These are phyloP conservation scores for Neofusicoccum parvum DNA, from an alignment of 2,329 filamentous ascomycete genomes.

Conservation along the genomic window DNA sequence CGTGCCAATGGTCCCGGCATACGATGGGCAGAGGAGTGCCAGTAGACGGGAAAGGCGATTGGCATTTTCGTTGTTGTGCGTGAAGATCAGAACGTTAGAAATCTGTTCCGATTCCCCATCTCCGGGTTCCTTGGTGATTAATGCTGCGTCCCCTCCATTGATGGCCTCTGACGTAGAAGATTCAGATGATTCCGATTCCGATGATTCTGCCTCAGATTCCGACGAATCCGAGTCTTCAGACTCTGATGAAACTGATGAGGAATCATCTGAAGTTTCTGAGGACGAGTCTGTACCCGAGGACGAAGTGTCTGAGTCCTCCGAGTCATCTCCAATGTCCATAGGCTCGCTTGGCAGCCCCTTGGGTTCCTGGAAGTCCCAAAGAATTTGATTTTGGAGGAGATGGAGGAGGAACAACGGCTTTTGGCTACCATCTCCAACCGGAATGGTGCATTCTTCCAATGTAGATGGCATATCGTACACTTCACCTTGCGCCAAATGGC, in stretches of 20 bases:
- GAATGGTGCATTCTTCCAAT: slow-evolving; percentile 51
- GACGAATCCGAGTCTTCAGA: slow-evolving; percentile 29
- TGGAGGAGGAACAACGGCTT: slow-evolving; percentile 82
- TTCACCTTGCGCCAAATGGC: slow-evolving; percentile 31
- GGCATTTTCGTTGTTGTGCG: slow-evolving; percentile 85
- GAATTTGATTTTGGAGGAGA: slow-evolving; percentile 63
- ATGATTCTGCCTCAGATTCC: neutral
- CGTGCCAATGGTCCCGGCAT: slow-evolving; percentile 63
- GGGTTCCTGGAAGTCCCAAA: slow-evolving; percentile 23
- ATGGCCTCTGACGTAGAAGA: neutral
- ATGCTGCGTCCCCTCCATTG: slow-evolving; percentile 12
- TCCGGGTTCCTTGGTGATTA: neutral
- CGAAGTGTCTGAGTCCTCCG: neutral
- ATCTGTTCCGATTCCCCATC: slow-evolving; percentile 28
- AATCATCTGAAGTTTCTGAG: slow-evolving; percentile 23
- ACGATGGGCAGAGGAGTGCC: slow-evolving; percentile 62
- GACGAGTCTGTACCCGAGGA: slow-evolving; percentile 24
- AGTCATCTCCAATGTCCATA: neutral
- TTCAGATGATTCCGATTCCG: slow-evolving; percentile 21
- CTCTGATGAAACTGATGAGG: slow-evolving; percentile 26
- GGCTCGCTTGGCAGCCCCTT: neutral
- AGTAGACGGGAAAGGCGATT: slow-evolving; percentile 84
- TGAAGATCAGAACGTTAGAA: slow-evolving; percentile 72
- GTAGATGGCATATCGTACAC: slow-evolving; percentile 59
- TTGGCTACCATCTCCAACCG: slow-evolving; percentile 54